These are phyloP conservation scores for Umbellularia californica DNA, from an alignment of 164 flowering plant genomes.

Conservation along the genomic window DNA sequence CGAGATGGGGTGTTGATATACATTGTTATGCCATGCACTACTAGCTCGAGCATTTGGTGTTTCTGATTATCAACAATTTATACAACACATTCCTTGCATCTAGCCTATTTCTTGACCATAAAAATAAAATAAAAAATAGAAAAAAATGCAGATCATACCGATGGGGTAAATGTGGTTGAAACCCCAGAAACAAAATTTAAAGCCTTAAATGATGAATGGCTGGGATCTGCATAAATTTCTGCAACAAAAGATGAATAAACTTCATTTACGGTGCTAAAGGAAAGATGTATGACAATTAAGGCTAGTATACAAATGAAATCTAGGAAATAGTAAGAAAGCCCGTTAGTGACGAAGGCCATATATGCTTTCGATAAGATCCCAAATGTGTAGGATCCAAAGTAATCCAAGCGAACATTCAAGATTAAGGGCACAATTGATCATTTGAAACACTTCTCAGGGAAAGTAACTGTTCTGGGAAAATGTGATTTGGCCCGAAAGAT, in stretches of 20 bases:
- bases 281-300: not conserved
- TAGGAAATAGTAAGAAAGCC: not conserved
- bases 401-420: not conserved
- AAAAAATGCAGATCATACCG: conserved; percentile 32
- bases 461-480: too few relatives aligned
- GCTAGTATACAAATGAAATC: not conserved
- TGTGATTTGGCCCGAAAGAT: too few relatives aligned
- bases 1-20: too few relatives aligned
- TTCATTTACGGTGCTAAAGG: not conserved
- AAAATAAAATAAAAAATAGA: too few relatives aligned
- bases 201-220: conserved; percentile 71
- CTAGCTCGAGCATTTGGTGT: too few relatives aligned
- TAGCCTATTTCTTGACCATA: not conserved
- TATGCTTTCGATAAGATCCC: too few relatives aligned
- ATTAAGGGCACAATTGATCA: too few relatives aligned
- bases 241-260: conserved; percentile 22
- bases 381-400: not conserved
- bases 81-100: not conserved
- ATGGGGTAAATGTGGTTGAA: conserved; percentile 75
- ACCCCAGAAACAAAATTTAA: conserved; percentile 77
- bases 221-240: conserved; percentile 97
- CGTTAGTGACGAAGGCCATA: not conserved
- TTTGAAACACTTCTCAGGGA: too few relatives aligned
- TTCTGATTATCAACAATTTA: too few relatives aligned
- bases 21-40: too few relatives aligned